phyloP scores from a whole-genome alignment of 495 filamentous ascomycete genomes.

The Penicillium cataractarum region DNA sequence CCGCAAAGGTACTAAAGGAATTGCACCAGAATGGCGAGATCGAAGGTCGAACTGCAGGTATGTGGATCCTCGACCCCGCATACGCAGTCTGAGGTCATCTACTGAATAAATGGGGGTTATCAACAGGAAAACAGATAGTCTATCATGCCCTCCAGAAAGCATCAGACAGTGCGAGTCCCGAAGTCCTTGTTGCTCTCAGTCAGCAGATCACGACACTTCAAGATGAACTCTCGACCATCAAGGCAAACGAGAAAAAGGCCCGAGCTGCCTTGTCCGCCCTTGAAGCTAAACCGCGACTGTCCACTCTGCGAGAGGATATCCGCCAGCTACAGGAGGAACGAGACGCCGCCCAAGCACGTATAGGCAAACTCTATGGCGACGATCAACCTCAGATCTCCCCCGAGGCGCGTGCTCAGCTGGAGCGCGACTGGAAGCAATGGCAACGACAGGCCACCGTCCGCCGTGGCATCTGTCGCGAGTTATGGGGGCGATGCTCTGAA shows the following conservation, averaged over 20 bases:
- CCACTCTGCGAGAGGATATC: conserved; percentile 53
- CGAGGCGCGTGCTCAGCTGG: conserved; percentile 51
- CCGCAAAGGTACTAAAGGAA: conserved; percentile 65
- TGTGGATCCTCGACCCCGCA: conserved; percentile 7
- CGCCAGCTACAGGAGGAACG: conserved; percentile 51
- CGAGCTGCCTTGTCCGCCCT: conserved; percentile 52
- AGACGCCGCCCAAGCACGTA: conserved; percentile 38
- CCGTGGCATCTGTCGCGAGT: conserved; percentile 53
- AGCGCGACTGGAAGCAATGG: conserved; percentile 58
- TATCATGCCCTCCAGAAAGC: conserved; percentile 63
- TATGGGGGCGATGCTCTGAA: conserved; percentile 55
- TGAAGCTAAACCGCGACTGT: conserved; percentile 53
- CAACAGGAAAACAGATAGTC: conserved; percentile 63
- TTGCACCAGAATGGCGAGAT: conserved; percentile 63
- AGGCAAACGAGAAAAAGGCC: conserved; percentile 54
- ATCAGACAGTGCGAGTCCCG: conserved; percentile 46
- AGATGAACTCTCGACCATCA: conserved; percentile 49
- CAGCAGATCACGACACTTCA: conserved; percentile 54
- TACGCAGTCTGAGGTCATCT: conserved; percentile 8
- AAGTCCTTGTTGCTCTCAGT: conserved; percentile 51
- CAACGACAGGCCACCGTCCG: conserved; percentile 45
- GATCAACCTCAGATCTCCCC: conserved; percentile 41
- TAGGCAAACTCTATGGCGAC: conserved; percentile 40
- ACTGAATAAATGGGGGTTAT: neutral
- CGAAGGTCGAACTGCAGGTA: conserved; percentile 60